Conservation (phyloP, 352 stramenopile species). For the Globisporangium ultimum region DNA sequence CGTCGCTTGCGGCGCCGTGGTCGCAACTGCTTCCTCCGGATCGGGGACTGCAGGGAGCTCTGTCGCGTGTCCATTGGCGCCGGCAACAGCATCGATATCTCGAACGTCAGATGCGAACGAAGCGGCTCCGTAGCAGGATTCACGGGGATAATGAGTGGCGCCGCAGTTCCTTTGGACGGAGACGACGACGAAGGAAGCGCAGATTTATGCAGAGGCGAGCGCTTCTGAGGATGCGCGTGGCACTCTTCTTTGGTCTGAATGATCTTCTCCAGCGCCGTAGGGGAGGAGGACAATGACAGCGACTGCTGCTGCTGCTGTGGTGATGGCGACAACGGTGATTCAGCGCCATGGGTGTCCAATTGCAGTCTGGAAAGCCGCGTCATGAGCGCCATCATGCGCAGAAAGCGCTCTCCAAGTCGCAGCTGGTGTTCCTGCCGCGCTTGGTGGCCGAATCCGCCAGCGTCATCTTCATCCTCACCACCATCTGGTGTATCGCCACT, state of each 20-base stretch:
- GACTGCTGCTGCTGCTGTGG: not conserved
- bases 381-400: slow-evolving; percentile 56
- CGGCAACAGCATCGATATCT: slow-evolving; percentile 64
- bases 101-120: slow-evolving; percentile 47
- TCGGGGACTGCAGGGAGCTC: slow-evolving; percentile 45
- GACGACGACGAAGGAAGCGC: not conserved
- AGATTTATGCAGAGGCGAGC: slow-evolving; percentile 6
- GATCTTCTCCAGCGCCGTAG: slow-evolving; percentile 6
- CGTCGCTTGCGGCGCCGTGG: slow-evolving; percentile 22
- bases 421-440: slow-evolving; percentile 16
- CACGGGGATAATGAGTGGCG: slow-evolving; percentile 5
- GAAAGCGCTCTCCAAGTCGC: slow-evolving; percentile 50
- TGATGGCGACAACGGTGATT: not conserved
- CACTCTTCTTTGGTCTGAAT: slow-evolving; percentile 1
- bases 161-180: slow-evolving; percentile 1
- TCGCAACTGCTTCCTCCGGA: slow-evolving; percentile 34
- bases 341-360: slow-evolving; percentile 1
- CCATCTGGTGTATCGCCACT: not conserved
- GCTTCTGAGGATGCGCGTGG: not conserved
- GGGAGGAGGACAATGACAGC: not conserved
- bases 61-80: slow-evolving; percentile 44
- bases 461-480: not conserved
- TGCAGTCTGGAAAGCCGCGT: slow-evolving; percentile 27
- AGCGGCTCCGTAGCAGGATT: slow-evolving; percentile 37
- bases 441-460: not conserved